A percentile compares a stretch with the other conserved stretches of the same genome.
phyloP scores from a whole-genome alignment of 306 rosid species.

The Prunus davidiana region DNA sequence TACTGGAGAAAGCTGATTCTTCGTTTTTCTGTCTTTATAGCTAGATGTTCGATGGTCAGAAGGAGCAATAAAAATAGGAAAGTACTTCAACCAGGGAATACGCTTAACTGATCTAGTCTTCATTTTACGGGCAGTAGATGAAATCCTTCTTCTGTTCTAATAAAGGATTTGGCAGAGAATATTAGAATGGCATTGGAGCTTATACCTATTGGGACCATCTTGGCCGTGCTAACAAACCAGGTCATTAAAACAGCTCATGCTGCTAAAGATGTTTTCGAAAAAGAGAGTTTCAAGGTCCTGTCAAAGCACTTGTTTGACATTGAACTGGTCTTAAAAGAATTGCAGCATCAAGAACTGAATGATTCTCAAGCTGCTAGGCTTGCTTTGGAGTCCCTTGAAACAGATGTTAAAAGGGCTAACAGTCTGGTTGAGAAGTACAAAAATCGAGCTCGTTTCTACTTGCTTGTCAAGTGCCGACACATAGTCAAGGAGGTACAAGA shows the following conservation, averaged over 20 bases:
- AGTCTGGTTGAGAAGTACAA: constrained; percentile 67
- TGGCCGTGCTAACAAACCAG: constrained; percentile 68
- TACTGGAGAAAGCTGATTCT: background rate
- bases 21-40: background rate
- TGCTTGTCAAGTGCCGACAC: constrained; percentile 61
- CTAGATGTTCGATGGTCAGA: background rate
- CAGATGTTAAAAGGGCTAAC: constrained; percentile 64
- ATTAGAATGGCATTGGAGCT: constrained; percentile 54
- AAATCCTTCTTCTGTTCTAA: too few relatives aligned
- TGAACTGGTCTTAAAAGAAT: constrained; percentile 61
- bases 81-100: too few relatives aligned
- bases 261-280: constrained; percentile 59
- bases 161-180: constrained; percentile 15
- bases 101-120: too few relatives aligned
- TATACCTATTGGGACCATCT: constrained; percentile 72
- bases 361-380: constrained; percentile 70
- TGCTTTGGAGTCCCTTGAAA: constrained; percentile 70
- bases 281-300: constrained; percentile 68
- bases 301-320: constrained; percentile 65
- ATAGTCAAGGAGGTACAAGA: constrained; percentile 70
- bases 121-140: too few relatives aligned
- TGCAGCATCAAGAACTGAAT: constrained; percentile 68
- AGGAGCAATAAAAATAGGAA: background rate
- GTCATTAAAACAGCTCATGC: constrained; percentile 68
- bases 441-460: constrained; percentile 61